Base-by-base conservation (phyloP, 805 yeast species). In the Starmerella roubikii region DNA sequence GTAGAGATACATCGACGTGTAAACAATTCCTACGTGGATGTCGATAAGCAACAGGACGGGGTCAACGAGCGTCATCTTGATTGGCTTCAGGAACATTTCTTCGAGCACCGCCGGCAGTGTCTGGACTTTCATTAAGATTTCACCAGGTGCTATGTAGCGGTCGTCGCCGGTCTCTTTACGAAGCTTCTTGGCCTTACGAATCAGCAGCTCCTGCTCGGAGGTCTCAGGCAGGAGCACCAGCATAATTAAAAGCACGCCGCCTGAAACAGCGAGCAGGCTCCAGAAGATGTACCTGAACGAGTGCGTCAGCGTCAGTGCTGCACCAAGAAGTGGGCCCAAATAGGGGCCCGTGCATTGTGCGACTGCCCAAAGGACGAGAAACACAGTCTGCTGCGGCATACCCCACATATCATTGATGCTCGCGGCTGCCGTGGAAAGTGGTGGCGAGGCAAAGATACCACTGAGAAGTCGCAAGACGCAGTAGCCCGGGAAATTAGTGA, bases 391-490 rank as follows among this genome's bases (percentile, higher is more conserved):
- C 39, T 59, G 56, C 7, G 71, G 64, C 11, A 62, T 53, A 4
- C 52, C 35, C 17, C 67, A 53, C 34, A 74, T 56, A 53, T 75
- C 80, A 24, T 69, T 67, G 33, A 73, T 54, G 4, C 71, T 59
- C 7, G 76, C 80, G 43, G 72, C 78, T 34, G 76, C 78, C 21
- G 74, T 71, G 1, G 74, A 67, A 32, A 73, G 51, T 17, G 72
- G 62, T 2, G 80, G 78, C 3, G 74, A 64, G 13, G 76, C 69
- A 39, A 71, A 64, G 24, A 74, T 46, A 3, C 81, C 80, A n/a
- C 67, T 61, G 15, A 75, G 46, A 41, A 75, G 67, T 35, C 80
- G 62, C 34, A 72, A 54, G 0, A 72, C 64, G 30, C 66, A 59
- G 42, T 73, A 55, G 0, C 71, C 70, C 9, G 69, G 73, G 37